phyloP scores from a whole-genome alignment of 257 asterid species.

The Thymus quinquecostatus region DNA sequence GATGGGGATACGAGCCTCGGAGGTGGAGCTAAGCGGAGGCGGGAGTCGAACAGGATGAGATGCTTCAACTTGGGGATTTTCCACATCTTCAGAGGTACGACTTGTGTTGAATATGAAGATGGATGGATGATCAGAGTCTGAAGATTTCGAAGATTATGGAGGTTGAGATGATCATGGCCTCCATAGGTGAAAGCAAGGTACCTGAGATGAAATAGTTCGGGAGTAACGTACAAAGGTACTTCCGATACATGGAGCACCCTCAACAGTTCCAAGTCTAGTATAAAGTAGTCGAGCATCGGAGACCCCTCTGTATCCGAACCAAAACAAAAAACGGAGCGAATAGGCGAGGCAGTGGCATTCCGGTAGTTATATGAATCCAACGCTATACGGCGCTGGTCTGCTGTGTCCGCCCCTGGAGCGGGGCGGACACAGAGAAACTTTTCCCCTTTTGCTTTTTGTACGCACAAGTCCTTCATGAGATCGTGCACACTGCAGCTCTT shows the following conservation, averaged over 20 bases:
- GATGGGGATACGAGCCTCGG: too few species aligned
- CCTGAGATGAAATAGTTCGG: conserved; percentile 14
- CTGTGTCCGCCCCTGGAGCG: not conserved
- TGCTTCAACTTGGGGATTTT: conserved; percentile 24
- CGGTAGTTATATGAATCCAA: too few species aligned
- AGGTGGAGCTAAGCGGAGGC: too few species aligned
- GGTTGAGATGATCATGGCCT: not conserved
- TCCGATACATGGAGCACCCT: not conserved
- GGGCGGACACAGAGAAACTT: not conserved
- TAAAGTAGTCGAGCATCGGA: too few species aligned
- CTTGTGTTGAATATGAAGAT: not conserved
- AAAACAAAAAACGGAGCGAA: too few species aligned
- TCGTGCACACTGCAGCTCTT: conserved; percentile 31
- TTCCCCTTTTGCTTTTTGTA: conserved; percentile 5
- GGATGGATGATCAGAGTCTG: conserved; percentile 24
- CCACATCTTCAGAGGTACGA: conserved; percentile 7
- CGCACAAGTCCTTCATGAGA: conserved; percentile 28
- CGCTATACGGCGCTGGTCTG: not conserved
- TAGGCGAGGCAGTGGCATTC: too few species aligned
- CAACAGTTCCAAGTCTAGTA: not conserved
- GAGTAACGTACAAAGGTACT: not conserved
- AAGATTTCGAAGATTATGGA: conserved; percentile 12
- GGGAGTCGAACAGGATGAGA: not conserved
- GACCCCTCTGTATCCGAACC: too few species aligned
- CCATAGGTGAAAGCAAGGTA: conserved; percentile 14